Percentiles rank a stretch among this genome's conserved stretches.
Evolutionary conservation across 495 filamentous ascomycete species (phyloP).

Genomic region (Lophiostoma macrostomum): DNA sequence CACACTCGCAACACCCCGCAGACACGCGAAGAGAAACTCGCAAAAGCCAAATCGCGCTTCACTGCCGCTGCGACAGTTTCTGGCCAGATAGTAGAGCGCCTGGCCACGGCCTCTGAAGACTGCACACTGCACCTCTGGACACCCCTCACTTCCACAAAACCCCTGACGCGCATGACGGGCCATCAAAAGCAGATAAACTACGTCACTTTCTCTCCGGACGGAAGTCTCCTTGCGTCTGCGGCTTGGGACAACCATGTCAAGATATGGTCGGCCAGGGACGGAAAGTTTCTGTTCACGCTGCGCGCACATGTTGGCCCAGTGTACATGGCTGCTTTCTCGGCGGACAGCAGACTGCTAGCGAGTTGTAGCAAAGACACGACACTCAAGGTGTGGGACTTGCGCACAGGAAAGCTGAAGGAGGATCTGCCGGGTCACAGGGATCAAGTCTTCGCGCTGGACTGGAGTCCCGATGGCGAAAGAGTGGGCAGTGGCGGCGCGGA

Average conservation of each 20-base stretch:
- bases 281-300: constrained; percentile 79
- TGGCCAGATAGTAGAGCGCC: constrained; percentile 74
- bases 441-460: constrained; percentile 91
- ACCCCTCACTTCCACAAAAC: constrained; percentile 73
- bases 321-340: constrained; percentile 82
- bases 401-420: constrained; percentile 73
- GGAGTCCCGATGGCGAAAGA: constrained; percentile 79
- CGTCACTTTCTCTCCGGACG: constrained; percentile 89
- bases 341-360: constrained; percentile 81
- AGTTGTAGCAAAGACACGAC: constrained; percentile 90
- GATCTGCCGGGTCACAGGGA: constrained; percentile 94
- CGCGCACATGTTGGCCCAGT: constrained; percentile 76
- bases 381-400: constrained; percentile 88
- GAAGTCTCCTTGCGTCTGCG: constrained; percentile 77
- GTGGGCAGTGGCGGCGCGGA: constrained; percentile 92
- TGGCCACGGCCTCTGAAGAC: constrained; percentile 90
- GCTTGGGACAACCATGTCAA: constrained; percentile 93
- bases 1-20: constrained; percentile 70
- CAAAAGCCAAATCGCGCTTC: constrained; percentile 79
- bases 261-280: constrained; percentile 72
- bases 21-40: constrained; percentile 65
- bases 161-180: constrained; percentile 79
- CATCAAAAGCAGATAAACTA: constrained; percentile 97
- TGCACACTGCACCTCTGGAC: constrained; percentile 98
- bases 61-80: constrained; percentile 79